Base-by-base conservation (phyloP, 2,329 filamentous ascomycete species). In the Coniochaeta prunicola region DNA sequence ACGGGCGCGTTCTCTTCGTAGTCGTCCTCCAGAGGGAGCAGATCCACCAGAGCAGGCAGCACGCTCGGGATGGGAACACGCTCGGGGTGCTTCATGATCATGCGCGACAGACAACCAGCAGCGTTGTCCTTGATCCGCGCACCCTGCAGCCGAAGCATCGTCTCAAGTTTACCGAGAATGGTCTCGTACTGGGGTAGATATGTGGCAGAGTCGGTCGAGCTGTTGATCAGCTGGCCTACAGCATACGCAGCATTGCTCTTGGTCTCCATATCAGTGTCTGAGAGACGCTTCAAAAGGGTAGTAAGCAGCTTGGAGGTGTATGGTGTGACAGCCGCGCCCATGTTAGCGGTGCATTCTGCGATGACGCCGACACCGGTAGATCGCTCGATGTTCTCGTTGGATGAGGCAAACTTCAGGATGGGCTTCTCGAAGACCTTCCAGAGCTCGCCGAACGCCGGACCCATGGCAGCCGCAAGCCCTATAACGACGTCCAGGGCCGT, bases 351-450 rank as follows among this genome's bases (percentile, higher is more conserved):
- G 72, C 91, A 90, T 79, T 97, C 93, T 28, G 93, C 93, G 63
- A 97, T 89, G 58, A 93, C 91, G 66, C 94, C 94, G 21, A 97
- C 89, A 54, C 92, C 90, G 21, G 92, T 92, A 34, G 89, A 92
- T 57, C 94, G 89, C 79, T 97, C 93, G 38, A 91, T 86, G 55
- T 88, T 81, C 74, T 97, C 92, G 64, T 88, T 88, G 62, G 91
- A 93, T 71, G 88, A 90, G 57, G 91, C 88, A 68, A 92, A 94
- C 77, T 91, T 93, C 70, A 96, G 79, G 66, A 97, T 82, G 38
- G 89, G 90, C 81, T 94, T 93, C 80, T 96, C 90, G 65, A 97
- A 96, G 67, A 96, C 87, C 80, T 96, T 96, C 91, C 92, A 97
- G 62, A 97, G 80, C 77, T 96, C 89, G 59, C 82, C 82, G 68